Evolutionary conservation across 345 rosid genomes (phyloP).

Genomic region (Gossypium anomalum): DNA sequence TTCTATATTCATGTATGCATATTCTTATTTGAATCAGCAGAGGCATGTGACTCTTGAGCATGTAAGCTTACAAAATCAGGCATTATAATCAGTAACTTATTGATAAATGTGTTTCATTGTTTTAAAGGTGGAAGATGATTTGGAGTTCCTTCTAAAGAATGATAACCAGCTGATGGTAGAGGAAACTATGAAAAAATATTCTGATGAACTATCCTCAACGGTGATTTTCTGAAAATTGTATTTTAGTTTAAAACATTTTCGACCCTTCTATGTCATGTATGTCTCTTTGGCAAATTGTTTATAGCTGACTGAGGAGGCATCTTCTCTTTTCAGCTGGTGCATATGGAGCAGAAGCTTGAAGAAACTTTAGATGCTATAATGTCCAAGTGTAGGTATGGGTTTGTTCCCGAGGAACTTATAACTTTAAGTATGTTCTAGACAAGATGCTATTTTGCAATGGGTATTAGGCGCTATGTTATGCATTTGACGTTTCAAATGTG

Average conservation of each 20-base stretch:
- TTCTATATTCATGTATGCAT: neutral
- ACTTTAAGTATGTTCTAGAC: neutral
- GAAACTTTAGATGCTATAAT: slow-evolving; percentile 40
- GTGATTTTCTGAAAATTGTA: slow-evolving; percentile 34
- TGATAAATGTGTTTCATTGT: neutral
- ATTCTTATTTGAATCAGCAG: neutral
- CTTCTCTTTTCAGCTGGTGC: slow-evolving; percentile 20
- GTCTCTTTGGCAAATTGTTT: neutral
- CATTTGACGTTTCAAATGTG: neutral
- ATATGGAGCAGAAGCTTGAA: slow-evolving; percentile 55
- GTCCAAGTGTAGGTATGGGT: slow-evolving; percentile 41
- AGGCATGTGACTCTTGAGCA: neutral
- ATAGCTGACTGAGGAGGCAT: slow-evolving; percentile 9
- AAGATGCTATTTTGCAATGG: neutral
- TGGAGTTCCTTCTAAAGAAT: slow-evolving; percentile 39
- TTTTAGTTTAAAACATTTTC: neutral
- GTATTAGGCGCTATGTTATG: neutral
- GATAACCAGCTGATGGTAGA: slow-evolving; percentile 29
- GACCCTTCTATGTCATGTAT: neutral
- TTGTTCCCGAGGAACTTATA: neutral
- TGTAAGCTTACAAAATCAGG: neutral
- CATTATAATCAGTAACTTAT: neutral
- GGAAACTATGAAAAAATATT: slow-evolving; percentile 41
- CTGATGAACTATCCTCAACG: slow-evolving; percentile 32
- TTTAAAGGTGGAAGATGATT: slow-evolving; percentile 39